Evolutionary conservation across 495 filamentous ascomycete species (phyloP), one percentile per base, ranked within the genome.

Genomic region (Penicillium fimorum): DNA sequence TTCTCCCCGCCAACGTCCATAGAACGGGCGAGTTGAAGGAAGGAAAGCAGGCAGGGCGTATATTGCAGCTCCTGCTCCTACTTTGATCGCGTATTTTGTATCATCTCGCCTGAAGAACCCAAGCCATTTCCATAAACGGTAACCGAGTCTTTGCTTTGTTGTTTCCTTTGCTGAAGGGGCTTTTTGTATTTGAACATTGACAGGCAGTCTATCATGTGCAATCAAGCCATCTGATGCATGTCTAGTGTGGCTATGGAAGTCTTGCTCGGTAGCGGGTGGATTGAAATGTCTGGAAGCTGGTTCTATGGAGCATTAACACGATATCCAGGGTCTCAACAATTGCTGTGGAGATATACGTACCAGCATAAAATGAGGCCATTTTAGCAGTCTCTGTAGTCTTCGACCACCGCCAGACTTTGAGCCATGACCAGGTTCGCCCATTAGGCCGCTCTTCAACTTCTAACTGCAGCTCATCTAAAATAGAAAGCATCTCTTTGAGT

Each of bases 1-100:
- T 79, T 98, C 94, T 1, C 93, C 94, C 61, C 93, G 79, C 92
- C 92, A 98, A 60, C 88, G 88, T 20, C 82, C 79, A 64, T 96
- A 98, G 43, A 87, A 77, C 0, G 91, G 89, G 52, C 90, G 79
- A 13, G 89, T 94, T 5, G 79, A 73, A 8, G 85, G 82, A 51
- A 97, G 76, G 66, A 96, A 98, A 7, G 94, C 85, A 44, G 91
- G 87, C 60, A 95, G 79, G 18, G 91, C 92, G 73, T 91, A 97
- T 2, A 96, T 72, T 11, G 88, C 81, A 11, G 93, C 94, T 32
- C 94, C 94, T 18, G 87, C 79, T 25, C 94, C 94, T 46, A 97
- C 94, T 72, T 98, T 98, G 62, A 95, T 79, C 5, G 91, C 91
- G 62, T 95, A 97, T 57, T 80, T 85, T 37, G 84, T 78, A 60